Evolutionary conservation across 495 filamentous ascomycete genomes (phyloP), one percentile per base, ranked within the genome.

Genomic region (Jackrogersella multiformis): DNA sequence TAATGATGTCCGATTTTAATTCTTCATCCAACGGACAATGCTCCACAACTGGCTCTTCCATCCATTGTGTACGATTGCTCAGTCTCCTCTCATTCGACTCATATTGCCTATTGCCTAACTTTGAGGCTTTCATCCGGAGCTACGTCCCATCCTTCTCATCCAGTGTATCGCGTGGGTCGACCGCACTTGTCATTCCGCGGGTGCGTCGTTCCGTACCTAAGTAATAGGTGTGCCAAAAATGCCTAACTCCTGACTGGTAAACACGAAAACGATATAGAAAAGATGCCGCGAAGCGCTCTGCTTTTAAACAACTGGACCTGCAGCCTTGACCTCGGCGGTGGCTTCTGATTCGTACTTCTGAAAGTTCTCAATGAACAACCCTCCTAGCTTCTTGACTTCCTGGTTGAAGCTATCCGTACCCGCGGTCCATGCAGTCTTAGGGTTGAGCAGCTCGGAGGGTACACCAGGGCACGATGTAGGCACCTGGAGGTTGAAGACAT

Each of bases 291-390:
- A 46, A 56, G 68, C 62, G 48, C 44, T 24, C 49, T 55, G 23
- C 48, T 61, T 70, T 68, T 78, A 84, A 36, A 83, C 74, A 28
- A 75, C 69, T 5, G 88, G 88, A 23, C 87, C 90, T 32, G 91
- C 89, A 59, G 86, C 85, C 74, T 89, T 85, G 61, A 93, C 93
- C 55, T 97, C 94, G 57, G 83, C 80, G 32, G 94, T 97, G 21
- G 94, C 94, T 79, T 97, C 85, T 66, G 89, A 89, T 65, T 87
- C 81, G 83, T 97, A 98, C 84, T 95, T 96, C 84, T 93, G 88
- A 85, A 99, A 99, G 84, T 98, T 98, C 82, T 97, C 91, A 74
- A 89, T 86, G 85, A 98, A 98, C 55, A 98, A 84, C 46, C 71
- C 78, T 63, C 88, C 95, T 5, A 99, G 87, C 83, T 96, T 97